Percentiles rank a stretch among this genome's conserved stretches.
Evolutionary conservation across 352 stramenopile genomes (phyloP).

Genomic region (Pilasporangium apinafurcum): DNA sequence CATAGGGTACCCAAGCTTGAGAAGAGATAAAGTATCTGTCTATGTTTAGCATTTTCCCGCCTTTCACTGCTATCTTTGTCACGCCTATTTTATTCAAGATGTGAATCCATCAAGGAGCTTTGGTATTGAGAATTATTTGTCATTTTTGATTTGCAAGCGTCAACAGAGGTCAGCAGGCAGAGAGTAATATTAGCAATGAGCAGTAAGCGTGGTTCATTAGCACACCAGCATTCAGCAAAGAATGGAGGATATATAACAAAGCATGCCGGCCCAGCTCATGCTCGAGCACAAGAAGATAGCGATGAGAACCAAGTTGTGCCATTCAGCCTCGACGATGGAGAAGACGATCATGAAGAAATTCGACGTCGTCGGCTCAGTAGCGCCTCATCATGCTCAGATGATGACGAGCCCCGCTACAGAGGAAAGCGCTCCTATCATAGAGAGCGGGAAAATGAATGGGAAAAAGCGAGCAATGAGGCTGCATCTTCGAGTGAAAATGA

Average conservation of each 20-base stretch:
- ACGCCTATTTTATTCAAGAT: no score
- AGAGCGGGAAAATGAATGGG: constrained; percentile 33
- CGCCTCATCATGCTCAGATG: constrained; percentile 8
- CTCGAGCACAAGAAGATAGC: constrained; percentile 5
- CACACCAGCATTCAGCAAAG: no score
- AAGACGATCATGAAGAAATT: constrained; percentile 32
- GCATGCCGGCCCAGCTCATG: not conserved
- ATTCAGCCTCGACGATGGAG: constrained; percentile 43
- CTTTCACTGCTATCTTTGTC: no score
- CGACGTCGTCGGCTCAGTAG: constrained; percentile 26
- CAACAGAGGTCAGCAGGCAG: no score
- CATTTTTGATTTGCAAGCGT: no score
- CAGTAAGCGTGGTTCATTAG: no score
- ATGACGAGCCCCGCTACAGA: not conserved
- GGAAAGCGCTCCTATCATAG: not conserved
- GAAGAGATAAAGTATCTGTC: no score
- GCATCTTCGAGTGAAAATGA: constrained; percentile 13
- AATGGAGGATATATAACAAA: no score
- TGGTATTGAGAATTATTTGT: no score
- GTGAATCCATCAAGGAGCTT: no score
- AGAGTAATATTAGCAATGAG: no score
- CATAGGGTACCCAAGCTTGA: not conserved
- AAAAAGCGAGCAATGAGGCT: constrained; percentile 15
- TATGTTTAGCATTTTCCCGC: no score
- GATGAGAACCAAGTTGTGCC: constrained; percentile 60